A percentile compares a stretch with the other conserved stretches of the same genome.
phyloP scores from a whole-genome alignment of 345 rosid genomes.

The Eucalyptus sp. region DNA sequence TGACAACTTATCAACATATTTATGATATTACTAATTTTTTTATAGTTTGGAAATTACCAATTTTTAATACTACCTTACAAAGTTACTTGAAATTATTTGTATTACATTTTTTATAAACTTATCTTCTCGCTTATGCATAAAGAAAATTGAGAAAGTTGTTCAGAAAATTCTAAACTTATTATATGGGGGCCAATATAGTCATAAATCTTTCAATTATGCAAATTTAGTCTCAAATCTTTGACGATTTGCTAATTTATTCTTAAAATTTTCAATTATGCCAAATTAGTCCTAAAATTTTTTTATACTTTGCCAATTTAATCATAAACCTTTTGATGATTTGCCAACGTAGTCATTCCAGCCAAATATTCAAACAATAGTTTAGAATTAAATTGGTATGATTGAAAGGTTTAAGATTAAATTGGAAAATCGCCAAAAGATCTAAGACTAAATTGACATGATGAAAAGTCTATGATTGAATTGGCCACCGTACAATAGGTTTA shows the following conservation, averaged over 20 bases:
- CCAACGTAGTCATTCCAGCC: background rate
- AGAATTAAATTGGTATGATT: too few species aligned
- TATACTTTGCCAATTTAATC: background rate
- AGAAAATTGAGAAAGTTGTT: background rate
- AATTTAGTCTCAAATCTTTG: background rate
- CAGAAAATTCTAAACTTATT: too few species aligned
- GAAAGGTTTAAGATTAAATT: background rate
- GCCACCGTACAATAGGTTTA: rapidly evolving
- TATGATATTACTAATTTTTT: too few species aligned
- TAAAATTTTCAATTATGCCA: background rate
- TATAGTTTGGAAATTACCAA: background rate
- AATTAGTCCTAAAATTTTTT: too few species aligned
- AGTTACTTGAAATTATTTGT: background rate
- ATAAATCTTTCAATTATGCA: background rate
- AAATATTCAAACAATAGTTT: too few species aligned
- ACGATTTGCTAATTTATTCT: rapidly evolving
- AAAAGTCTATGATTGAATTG: too few species aligned
- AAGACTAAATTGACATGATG: rapidly evolving
- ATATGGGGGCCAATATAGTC: rapidly evolving
- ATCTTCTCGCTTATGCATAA: background rate
- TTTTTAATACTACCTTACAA: background rate
- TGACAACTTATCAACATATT: background rate
- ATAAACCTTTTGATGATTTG: rapidly evolving
- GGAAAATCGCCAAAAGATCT: rapidly evolving
- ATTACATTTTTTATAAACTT: background rate